phyloP scores from a whole-genome alignment of 345 rosid genomes.

The Salix brachista region DNA sequence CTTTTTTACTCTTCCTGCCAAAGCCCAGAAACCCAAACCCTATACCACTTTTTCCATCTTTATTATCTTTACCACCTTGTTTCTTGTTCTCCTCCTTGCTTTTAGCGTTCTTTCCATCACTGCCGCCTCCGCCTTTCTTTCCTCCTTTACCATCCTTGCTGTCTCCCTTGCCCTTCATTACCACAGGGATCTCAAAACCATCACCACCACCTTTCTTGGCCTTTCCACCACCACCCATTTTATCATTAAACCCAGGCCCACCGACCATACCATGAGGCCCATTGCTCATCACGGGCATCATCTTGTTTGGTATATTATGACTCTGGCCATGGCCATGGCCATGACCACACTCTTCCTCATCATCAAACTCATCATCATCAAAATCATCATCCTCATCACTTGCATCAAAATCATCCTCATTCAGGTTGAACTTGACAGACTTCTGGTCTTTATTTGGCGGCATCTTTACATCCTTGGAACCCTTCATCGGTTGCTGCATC shows the following conservation, averaged over 20 bases:
- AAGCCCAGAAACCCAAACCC: slow-evolving; percentile 37
- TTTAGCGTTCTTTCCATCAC: slow-evolving; percentile 4
- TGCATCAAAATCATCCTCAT: slow-evolving; percentile 27
- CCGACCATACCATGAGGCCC: slow-evolving; percentile 21
- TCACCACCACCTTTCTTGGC: slow-evolving; percentile 11
- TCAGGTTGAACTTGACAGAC: slow-evolving; percentile 58
- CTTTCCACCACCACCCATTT: slow-evolving; percentile 9
- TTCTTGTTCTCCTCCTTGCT: slow-evolving; percentile 14
- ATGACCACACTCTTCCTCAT: slow-evolving; percentile 41
- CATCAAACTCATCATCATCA: slow-evolving; percentile 29
- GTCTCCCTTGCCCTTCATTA: slow-evolving; percentile 40
- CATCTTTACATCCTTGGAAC: slow-evolving; percentile 33
- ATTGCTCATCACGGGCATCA: slow-evolving; percentile 22
- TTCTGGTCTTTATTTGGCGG: slow-evolving; percentile 44
- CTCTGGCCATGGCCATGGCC: slow-evolving; percentile 10
- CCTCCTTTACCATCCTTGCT: slow-evolving; percentile 26
- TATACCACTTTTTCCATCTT: slow-evolving; percentile 31
- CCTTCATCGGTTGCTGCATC: slow-evolving; percentile 39
- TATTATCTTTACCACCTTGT: slow-evolving; percentile 16
- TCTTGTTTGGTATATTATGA: slow-evolving; percentile 1
- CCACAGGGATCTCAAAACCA: slow-evolving; percentile 51
- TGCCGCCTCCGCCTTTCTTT: slow-evolving; percentile 25
- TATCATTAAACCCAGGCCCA: slow-evolving; percentile 8
- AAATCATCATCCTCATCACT: slow-evolving; percentile 29
- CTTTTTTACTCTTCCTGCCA: slow-evolving; percentile 45